These are phyloP conservation scores for Populus euphratica DNA, from an alignment of 345 rosid genomes.

Conservation along the genomic window DNA sequence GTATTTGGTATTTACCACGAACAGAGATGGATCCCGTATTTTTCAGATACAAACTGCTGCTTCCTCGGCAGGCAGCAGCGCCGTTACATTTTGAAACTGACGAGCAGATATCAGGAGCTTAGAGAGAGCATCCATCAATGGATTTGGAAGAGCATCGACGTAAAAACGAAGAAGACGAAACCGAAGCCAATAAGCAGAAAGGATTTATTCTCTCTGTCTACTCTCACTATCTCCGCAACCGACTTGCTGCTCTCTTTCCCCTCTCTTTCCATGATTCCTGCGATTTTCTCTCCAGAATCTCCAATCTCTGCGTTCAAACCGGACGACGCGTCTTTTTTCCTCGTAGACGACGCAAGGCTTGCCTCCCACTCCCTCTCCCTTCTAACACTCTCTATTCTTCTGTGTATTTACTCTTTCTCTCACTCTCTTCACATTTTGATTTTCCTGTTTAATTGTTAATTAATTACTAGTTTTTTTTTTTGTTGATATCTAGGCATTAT, in stretches of 20 bases:
- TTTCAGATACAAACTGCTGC: too few relatives aligned
- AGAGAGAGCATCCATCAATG: too few relatives aligned
- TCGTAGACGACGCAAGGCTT: constrained; percentile 31
- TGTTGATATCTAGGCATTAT: too few relatives aligned
- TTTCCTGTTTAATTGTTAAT: too few relatives aligned
- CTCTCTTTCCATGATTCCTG: constrained; percentile 18
- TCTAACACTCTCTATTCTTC: constrained; percentile 42
- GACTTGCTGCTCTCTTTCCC: constrained; percentile 41
- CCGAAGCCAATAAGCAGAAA: constrained; percentile 24
- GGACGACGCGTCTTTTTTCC: neutral
- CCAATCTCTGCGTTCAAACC: constrained; percentile 44
- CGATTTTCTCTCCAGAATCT: constrained; percentile 46
- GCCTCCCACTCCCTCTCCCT: constrained; percentile 68
- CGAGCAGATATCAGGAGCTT: too few relatives aligned
- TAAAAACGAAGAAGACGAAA: too few relatives aligned
- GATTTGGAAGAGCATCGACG: too few relatives aligned
- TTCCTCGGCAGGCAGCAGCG: too few relatives aligned
- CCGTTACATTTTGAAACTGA: too few relatives aligned
- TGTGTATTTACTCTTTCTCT: constrained; percentile 34
- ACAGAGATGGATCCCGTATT: too few relatives aligned
- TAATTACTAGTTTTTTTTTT: neutral
- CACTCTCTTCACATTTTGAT: neutral
- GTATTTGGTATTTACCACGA: too few relatives aligned
- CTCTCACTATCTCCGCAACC: constrained; percentile 48
- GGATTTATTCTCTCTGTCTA: constrained; percentile 42